Conservation (phyloP, 106 monocot species). For the Platanthera guangdongensis region DNA sequence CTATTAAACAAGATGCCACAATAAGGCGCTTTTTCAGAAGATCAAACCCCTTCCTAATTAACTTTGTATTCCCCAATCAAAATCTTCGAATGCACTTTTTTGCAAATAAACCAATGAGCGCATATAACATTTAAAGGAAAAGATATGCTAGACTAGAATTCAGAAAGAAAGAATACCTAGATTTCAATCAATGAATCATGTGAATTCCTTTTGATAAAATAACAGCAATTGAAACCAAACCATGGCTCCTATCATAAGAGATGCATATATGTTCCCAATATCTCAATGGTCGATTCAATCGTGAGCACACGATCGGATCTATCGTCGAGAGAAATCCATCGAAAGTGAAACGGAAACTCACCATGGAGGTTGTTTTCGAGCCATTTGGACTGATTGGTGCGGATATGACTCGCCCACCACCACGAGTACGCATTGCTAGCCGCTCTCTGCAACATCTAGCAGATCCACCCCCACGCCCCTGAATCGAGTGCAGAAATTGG, state of each 20-base stretch:
- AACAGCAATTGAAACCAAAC: no score
- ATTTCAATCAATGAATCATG: no score
- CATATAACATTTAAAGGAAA: no score
- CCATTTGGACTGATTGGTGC: conserved; percentile 73
- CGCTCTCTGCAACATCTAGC: conserved; percentile 47
- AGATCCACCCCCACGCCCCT: not conserved
- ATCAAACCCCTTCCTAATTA: no score
- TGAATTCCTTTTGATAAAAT: no score
- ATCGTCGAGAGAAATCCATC: not conserved
- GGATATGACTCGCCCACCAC: conserved; percentile 77
- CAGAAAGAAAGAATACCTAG: no score
- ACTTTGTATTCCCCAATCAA: no score
- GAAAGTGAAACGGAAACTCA: not conserved
- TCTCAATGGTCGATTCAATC: not conserved
- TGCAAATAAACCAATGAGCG: no score
- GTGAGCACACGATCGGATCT: not conserved
- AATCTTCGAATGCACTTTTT: no score
- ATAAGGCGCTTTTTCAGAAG: no score
- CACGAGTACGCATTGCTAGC: conserved; percentile 70
- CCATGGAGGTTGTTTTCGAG: conserved; percentile 56
- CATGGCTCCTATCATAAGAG: not conserved
- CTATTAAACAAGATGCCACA: no score
- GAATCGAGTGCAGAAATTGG: not conserved
- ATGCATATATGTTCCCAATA: not conserved
- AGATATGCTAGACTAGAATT: no score